Evolutionary conservation across 2,329 filamentous ascomycete species (phyloP).

Genomic region (Gaeumannomyces sp.): DNA sequence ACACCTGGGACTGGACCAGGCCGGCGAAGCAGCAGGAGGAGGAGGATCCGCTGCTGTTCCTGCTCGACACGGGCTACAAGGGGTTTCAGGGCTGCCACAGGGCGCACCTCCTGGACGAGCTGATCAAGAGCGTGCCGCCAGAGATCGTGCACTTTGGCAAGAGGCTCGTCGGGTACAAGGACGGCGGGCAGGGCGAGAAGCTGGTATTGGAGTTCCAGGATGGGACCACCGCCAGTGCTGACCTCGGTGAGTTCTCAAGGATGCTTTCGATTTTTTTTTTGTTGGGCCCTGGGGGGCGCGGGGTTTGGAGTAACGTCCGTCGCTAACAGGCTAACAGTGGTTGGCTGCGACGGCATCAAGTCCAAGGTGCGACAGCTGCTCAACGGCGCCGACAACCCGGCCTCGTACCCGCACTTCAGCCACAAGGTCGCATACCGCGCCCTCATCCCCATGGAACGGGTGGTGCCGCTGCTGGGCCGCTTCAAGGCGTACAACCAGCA

Average conservation of each 20-base stretch:
- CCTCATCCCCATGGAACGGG: conserved; percentile 42
- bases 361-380: conserved; percentile 46
- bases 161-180: conserved; percentile 9
- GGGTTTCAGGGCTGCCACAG: conserved; percentile 17
- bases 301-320: no score
- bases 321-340: conserved; percentile 20
- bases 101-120: conserved; percentile 21
- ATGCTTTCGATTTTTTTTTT: no score
- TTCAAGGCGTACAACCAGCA: conserved; percentile 22
- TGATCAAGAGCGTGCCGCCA: conserved; percentile 19
- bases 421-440: conserved; percentile 52
- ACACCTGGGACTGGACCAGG: conserved; percentile 9
- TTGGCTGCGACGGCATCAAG: conserved; percentile 59
- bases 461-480: conserved; percentile 41
- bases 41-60: conserved; percentile 11
- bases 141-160: conserved; percentile 22
- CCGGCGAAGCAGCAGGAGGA: no score
- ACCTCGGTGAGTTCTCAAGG: no score
- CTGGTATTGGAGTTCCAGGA: no score
- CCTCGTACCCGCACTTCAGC: conserved; percentile 40
- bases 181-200: no score
- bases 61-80: conserved; percentile 10
- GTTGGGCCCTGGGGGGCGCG: no score
- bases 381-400: conserved; percentile 34
- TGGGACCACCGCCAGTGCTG: no score